Base-by-base conservation (phyloP, 2,329 filamentous ascomycete species). In the Penicillium hordei region DNA sequence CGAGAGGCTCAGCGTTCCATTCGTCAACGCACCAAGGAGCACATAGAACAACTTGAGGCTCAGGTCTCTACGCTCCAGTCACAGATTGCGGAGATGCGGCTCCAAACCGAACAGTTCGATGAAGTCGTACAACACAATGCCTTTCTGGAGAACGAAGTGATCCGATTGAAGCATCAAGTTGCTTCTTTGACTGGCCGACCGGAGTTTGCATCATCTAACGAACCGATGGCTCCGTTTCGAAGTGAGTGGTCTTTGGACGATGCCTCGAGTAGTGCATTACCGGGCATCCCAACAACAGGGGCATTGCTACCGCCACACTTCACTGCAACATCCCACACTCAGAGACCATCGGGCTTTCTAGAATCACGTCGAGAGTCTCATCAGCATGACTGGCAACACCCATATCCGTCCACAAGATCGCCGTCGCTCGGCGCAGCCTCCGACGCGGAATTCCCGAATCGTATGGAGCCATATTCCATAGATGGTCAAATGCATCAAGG, bases 1-100 rank as follows among this genome's bases (percentile, higher is more conserved):
- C 78, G 83, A 60, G 83, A 86, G 70, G 83, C 83, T 53, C 83
- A 86, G 67, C 78, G 83, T 62, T 83, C 82, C 48, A 86, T 85
- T 62, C 80, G 83, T 31, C 81, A 84, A 66, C 73, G 83, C 59
- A 85, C 82, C 42, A 85, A 83, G 62, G 82, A 84, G 62, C 82
- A 84, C 68, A 85, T 85, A 59, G 82, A 85, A 61, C 75, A 74
- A 29, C 76, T 86, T n/a, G 82, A 86, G 64, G 73, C 77, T 48
- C 80, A 81, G 57, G 64, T 65, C 13, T 40, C 57, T 12, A 13
- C 33, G 9, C 50, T 66, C 10, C 59, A 61, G 39, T 48, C 42
- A 13, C 64, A 63, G 27, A 79, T 85, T 46, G 78, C 77, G 43
- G 82, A 84, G 45, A 74, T 85, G 48, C 79, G 76, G 48, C 71